Percentiles rank a stretch among this genome's conserved stretches.
These are phyloP conservation scores for Magnaporthiopsis poae DNA, from an alignment of 2,329 filamentous ascomycete species.

Conservation along the genomic window DNA sequence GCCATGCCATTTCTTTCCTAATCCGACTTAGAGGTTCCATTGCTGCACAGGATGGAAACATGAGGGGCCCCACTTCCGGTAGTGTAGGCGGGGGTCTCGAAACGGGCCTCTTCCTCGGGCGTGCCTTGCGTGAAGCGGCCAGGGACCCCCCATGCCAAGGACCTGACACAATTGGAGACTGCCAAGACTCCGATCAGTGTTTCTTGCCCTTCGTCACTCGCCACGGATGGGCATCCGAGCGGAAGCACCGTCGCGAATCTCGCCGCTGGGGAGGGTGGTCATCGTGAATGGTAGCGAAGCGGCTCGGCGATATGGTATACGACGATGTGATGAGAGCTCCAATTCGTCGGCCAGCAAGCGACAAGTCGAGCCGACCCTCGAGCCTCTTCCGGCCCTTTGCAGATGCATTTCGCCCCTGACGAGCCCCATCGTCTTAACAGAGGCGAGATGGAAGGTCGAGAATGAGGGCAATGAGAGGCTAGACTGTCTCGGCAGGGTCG, in stretches of 20 bases:
- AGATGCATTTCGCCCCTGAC: neutral
- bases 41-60: neutral
- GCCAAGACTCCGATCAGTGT: conserved; percentile 12
- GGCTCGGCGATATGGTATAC: neutral
- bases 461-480: neutral
- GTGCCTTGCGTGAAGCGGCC: conserved; percentile 3
- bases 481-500: neutral
- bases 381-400: neutral
- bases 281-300: neutral
- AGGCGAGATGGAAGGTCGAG: neutral
- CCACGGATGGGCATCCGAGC: neutral
- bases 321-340: neutral
- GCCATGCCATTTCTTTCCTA: neutral
- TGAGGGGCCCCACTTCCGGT: no score
- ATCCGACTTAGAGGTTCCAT: neutral
- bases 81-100: neutral
- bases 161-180: conserved; percentile 12
- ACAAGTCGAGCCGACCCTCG: neutral
- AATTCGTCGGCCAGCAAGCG: neutral
- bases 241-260: neutral
- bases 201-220: neutral
- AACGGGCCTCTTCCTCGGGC: neutral
- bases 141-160: neutral
- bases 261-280: neutral
- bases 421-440: neutral